Evolutionary conservation across 202 grass and related monocot species (phyloP), one percentile per base, ranked within the genome.

Genomic region (Cymbopogon flexuosus): DNA sequence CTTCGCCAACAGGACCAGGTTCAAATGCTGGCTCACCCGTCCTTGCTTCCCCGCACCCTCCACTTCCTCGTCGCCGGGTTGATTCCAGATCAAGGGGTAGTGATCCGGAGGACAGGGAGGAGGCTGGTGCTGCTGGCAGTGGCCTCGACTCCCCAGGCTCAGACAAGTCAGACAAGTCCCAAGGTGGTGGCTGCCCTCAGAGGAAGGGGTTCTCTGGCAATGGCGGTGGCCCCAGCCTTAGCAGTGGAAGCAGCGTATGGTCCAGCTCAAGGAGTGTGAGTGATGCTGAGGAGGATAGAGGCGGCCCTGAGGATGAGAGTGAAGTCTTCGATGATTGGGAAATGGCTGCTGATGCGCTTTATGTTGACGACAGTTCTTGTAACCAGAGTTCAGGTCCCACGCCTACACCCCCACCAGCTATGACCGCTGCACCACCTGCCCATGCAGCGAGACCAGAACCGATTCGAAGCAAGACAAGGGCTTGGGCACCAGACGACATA

Each of bases 291-390:
- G 96, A 93, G 43, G 85, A 91, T 35, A 63, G 73, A 14, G 81
- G 77, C 22, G 67, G 73, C 60, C 85, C 81, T 69, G 91, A 91
- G 15, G 92, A 89, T 77, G 94, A 97, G 8, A 84, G 87, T 0
- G 95, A 76, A 21, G 95, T 85, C 23, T 79, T 97, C 64, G 96
- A 99, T 62, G 92, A 99, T 88, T 99, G 96, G 96, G 96, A 99
- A 75, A 87, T 93, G 5, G 93, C 93, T 31, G 96, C 96, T 0
- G 96, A 99, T 83, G 96, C 90, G 5, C 81, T 99, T 18, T 84
- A 82, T 3, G 56, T 65, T 0, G 81, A 75, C 39, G 68, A 91
- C 59, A 73, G 85, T 54, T 70, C 84, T 23, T 86, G 67, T 81
- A 63, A 81, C 42, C 70, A 89, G 47, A 73, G 67, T 81, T 64